Evolutionary conservation across 495 filamentous ascomycete genomes (phyloP).

Genomic region (Venustampulla echinocandica): DNA sequence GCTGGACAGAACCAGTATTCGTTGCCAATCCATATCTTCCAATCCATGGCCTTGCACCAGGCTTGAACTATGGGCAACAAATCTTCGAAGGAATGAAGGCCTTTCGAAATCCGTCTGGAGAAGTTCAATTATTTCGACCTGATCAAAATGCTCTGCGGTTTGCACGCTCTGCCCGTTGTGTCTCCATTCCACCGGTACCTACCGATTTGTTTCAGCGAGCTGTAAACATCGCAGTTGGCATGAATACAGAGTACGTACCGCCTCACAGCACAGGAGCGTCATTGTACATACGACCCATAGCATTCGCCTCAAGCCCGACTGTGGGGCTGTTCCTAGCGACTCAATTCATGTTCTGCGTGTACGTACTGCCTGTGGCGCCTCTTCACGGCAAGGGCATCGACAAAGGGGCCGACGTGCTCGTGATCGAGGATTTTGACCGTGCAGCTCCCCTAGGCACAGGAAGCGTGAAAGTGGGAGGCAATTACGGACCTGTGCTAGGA

Average conservation of each 20-base stretch:
- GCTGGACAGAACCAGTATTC: slow-evolving; percentile 33
- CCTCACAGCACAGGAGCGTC: background rate
- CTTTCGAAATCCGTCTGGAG: slow-evolving; percentile 52
- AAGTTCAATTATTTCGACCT: background rate
- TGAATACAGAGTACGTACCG: background rate
- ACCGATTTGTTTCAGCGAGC: background rate
- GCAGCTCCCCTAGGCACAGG: background rate
- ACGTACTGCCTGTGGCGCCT: background rate
- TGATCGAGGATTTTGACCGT: background rate
- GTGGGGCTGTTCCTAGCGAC: background rate
- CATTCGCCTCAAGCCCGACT: background rate
- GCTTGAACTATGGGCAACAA: slow-evolving; percentile 38
- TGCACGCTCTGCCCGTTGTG: background rate
- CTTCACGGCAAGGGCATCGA: background rate
- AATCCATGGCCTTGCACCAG: slow-evolving; percentile 36
- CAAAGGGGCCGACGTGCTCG: background rate
- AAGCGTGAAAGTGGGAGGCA: background rate
- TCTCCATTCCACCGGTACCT: background rate
- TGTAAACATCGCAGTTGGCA: background rate
- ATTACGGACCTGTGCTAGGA: background rate
- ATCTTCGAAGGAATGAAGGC: slow-evolving; percentile 27
- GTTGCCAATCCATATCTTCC: slow-evolving; percentile 34
- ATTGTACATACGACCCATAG: background rate
- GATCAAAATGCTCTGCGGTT: background rate
- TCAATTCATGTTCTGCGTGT: background rate